phyloP scores from a whole-genome alignment of 305 asterid genomes.

The Fraxinus dipetala region DNA sequence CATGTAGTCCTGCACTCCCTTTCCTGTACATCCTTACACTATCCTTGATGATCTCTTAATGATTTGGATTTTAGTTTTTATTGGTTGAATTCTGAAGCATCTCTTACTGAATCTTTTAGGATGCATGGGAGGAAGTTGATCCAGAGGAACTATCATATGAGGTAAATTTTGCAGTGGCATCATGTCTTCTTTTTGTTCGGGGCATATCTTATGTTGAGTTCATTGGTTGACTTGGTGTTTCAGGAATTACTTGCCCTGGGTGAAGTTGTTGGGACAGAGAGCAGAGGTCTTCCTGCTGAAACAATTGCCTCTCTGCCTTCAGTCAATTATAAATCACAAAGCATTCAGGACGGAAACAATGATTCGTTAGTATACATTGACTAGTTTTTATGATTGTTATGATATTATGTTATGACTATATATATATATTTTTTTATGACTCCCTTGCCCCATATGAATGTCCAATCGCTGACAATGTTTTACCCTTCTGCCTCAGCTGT shows the following conservation, averaged over 20 bases:
- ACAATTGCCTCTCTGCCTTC: slow-evolving; percentile 76
- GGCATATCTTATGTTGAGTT: neutral
- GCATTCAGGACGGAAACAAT: slow-evolving; percentile 46
- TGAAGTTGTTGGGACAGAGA: slow-evolving; percentile 86
- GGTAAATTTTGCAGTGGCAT: slow-evolving; percentile 35
- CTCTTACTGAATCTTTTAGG: slow-evolving; percentile 45
- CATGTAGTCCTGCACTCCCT: neutral
- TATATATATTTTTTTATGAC: neutral
- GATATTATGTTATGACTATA: neutral
- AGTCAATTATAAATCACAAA: slow-evolving; percentile 52
- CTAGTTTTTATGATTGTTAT: slow-evolving; percentile 15
- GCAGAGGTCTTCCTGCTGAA: slow-evolving; percentile 84
- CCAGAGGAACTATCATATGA: slow-evolving; percentile 91
- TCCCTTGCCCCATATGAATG: neutral
- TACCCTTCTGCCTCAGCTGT: slow-evolving; percentile 49
- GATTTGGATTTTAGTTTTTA: slow-evolving; percentile 8
- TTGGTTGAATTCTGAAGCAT: slow-evolving; percentile 13
- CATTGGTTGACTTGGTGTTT: slow-evolving; percentile 26
- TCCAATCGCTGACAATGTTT: slow-evolving; percentile 9
- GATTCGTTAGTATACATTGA: slow-evolving; percentile 62
- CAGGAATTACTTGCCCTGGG: slow-evolving; percentile 90
- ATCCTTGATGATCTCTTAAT: neutral
- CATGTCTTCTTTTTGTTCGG: slow-evolving; percentile 18
- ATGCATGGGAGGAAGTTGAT: slow-evolving; percentile 86
- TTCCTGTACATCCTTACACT: neutral